phyloP scores from a whole-genome alignment of 805 yeast genomes.

The Barnettozyma vustinii region DNA sequence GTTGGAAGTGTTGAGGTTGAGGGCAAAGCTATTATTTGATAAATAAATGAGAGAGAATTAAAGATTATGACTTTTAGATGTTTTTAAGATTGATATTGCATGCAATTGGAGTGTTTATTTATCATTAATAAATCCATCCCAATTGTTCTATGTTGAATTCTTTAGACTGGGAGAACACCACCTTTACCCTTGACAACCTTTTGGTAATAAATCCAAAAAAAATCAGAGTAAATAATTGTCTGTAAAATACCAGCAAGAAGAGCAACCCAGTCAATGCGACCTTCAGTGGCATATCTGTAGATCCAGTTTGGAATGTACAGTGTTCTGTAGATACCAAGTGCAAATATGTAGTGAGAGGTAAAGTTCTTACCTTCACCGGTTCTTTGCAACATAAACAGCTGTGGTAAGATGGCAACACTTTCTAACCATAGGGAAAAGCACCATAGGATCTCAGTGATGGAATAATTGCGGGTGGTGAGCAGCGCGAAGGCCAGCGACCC shows the following conservation, averaged over 20 bases:
- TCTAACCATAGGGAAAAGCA: constrained; percentile 91
- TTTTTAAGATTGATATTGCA: background rate
- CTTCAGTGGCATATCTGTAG: constrained; percentile 68
- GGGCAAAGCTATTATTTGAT: background rate
- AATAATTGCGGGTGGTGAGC: constrained; percentile 61
- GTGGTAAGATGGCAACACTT: constrained; percentile 88
- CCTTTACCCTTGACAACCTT: constrained; percentile 75
- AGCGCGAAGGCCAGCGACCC: constrained; percentile 56
- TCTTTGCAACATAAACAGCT: constrained; percentile 81
- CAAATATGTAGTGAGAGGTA: constrained; percentile 90
- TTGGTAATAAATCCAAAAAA: constrained; percentile 86
- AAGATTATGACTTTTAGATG: too few relatives aligned
- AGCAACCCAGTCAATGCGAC: constrained; percentile 61
- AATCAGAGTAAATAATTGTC: constrained; percentile 86
- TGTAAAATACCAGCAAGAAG: constrained; percentile 79
- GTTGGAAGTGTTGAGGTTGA: background rate
- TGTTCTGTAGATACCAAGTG: constrained; percentile 85
- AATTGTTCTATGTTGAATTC: background rate
- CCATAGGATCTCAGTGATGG: constrained; percentile 68
- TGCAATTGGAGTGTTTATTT: background rate
- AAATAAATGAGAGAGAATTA: background rate
- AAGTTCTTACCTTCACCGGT: constrained; percentile 84
- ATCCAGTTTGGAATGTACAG: constrained; percentile 94
- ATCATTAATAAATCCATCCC: background rate
- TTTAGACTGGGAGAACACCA: constrained; percentile 56